A percentile compares a stretch with the other conserved stretches of the same genome.
These are phyloP conservation scores for Melampsora medusae DNA, from an alignment of 1,284 basidiomycete genomes.

Conservation along the genomic window DNA sequence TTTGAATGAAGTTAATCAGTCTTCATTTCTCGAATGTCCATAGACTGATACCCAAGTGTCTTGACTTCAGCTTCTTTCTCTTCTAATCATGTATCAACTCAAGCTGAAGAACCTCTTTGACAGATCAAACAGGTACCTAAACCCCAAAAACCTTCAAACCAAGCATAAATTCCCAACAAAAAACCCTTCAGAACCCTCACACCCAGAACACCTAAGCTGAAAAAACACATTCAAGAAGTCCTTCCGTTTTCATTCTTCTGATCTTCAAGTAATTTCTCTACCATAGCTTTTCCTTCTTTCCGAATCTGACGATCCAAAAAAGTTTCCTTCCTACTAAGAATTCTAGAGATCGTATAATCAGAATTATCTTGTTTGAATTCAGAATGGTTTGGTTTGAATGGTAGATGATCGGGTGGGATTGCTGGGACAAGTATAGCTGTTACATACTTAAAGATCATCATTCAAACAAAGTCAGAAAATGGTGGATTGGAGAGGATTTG, in stretches of 20 bases:
- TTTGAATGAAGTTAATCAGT: too few relatives aligned
- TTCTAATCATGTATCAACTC: too few relatives aligned
- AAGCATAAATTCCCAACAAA: too few relatives aligned
- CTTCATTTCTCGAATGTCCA: too few relatives aligned
- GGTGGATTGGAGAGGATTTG: not conserved
- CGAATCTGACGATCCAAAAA: conserved; percentile 19
- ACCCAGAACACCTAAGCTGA: too few relatives aligned
- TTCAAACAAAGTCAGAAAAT: not conserved
- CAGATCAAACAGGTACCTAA: too few relatives aligned
- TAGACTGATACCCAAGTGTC: too few relatives aligned
- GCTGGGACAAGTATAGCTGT: conserved; percentile 20
- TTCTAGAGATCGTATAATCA: not conserved
- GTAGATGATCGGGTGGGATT: not conserved
- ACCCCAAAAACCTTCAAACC: too few relatives aligned
- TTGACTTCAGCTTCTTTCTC: too few relatives aligned
- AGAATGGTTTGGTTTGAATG: not conserved
- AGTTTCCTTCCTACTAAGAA: conserved; percentile 1
- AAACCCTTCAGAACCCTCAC: too few relatives aligned
- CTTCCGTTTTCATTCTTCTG: not conserved
- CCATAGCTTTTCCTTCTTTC: conserved; percentile 17
- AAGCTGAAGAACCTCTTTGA: too few relatives aligned
- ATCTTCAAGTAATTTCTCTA: conserved; percentile 23
- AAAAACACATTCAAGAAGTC: too few relatives aligned
- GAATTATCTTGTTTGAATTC: conserved; percentile 14
- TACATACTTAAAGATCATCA: conserved; percentile 12